These are phyloP conservation scores for Piper betle DNA, from an alignment of 164 flowering plant species.

Conservation along the genomic window DNA sequence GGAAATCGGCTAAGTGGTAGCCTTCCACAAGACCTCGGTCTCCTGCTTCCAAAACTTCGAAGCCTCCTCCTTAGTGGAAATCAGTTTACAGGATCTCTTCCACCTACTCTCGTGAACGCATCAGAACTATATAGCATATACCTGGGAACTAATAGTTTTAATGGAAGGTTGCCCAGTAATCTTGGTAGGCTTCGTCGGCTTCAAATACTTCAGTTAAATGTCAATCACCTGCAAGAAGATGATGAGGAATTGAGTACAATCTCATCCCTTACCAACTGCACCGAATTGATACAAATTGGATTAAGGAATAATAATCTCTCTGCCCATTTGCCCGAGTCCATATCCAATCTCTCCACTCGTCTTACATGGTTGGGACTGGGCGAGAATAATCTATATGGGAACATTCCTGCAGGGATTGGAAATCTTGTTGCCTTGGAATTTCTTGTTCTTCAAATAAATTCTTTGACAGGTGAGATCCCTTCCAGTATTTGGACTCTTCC, in stretches of 20 bases:
- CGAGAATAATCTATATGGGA: slow-evolving; percentile 15
- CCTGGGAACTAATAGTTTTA: neutral
- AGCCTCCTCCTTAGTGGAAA: neutral
- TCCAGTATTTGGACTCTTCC: slow-evolving; percentile 1
- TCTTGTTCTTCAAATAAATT: slow-evolving; percentile 1
- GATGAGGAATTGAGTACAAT: slow-evolving; percentile 12
- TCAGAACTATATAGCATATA: neutral
- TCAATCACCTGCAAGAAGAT: slow-evolving; percentile 6
- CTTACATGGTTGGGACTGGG: slow-evolving; percentile 2
- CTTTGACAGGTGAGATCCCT: slow-evolving; percentile 14
- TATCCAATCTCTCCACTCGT: slow-evolving; percentile 17
- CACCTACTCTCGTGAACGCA: neutral
- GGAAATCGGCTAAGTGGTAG: neutral
- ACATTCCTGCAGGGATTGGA: slow-evolving; percentile 16
- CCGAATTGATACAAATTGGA: slow-evolving; percentile 3
- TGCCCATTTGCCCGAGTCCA: slow-evolving; percentile 15
- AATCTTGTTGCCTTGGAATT: slow-evolving; percentile 12
- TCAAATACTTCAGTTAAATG: neutral
- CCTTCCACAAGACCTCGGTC: neutral
- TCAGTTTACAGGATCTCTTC: neutral
- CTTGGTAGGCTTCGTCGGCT: slow-evolving; percentile 4
- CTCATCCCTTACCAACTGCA: slow-evolving; percentile 13
- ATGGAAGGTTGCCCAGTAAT: slow-evolving; percentile 1
- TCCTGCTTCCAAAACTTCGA: neutral
- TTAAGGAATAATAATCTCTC: slow-evolving; percentile 6